Base-by-base conservation (phyloP, 805 yeast species). In the Hanseniaspora lindneri region DNA sequence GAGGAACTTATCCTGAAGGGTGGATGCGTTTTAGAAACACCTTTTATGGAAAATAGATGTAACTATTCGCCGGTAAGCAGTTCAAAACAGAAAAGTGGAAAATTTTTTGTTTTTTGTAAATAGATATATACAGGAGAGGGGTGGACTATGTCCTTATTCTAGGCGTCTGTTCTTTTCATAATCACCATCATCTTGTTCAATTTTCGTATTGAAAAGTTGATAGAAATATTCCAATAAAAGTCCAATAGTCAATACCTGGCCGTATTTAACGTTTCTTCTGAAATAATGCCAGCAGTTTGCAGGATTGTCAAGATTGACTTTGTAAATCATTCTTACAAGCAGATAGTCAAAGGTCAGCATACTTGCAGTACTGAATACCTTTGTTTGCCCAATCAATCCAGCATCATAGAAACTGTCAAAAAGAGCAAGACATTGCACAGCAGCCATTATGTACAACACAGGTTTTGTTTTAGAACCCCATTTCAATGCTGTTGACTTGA, bases 401-500 rank as follows among this genome's bases (percentile, higher is more conserved):
- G 80, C 79, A 60, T 79, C 66, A 20, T 74, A 57, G 1, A 96
- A 97, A 24, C 94, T 84, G 7, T 74, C 53, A 2, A 78, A 69
- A 53, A 77, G 74, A 34, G 79, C 63, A 1, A 73, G 74, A 54
- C 83, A 69, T 65, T 92, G 98, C 0, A 77, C 77, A 1, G 69
- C 68, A 6, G 85, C 74, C 54, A 87, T 60, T 0, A 74, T 79
- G 39, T 75, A 70, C 57, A 83, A 70, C 36, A 87, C 76, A 10
- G 77, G 72, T 60, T 83, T 87, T 0, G 95, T 75, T 28, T 75
- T 72, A 20, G 73, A 75, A 8, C 94, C 94, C 98, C 98, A 94
- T 2, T 83, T 88, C 55, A 92, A 72, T 7, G 99, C 99, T 0
- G 97, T 87, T 1, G 95, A 84, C 63, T 87, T 87, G 56, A 92